Evolutionary conservation across 202 grass and related monocot species (phyloP), one percentile per base, ranked within the genome.

Genomic region (Tripidium arundinaceum): DNA sequence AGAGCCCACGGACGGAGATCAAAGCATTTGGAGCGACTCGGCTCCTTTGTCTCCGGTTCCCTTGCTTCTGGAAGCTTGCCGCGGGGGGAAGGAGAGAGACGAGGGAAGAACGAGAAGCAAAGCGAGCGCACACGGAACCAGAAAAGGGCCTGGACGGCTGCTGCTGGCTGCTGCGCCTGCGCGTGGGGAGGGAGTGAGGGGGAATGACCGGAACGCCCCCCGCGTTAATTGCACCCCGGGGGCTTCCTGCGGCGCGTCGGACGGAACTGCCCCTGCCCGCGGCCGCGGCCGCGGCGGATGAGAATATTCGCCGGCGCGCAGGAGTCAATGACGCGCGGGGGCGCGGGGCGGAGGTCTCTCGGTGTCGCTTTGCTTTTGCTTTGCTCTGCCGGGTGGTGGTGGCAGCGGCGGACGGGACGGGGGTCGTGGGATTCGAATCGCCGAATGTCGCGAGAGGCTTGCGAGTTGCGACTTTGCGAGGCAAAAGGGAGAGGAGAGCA

Each of bases 251-350:
- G 43, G 0, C 0, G 62, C 37, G 19, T 6, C 21, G 62, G 84
- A 86, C 84, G 78, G 62, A 81, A 86, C 70, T 86, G 8, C 62
- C 78, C 84, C 70, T 81, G 62, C 49, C 33, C 6, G 3, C 24
- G 0, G 26, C 41, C 33, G 43, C 62, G 33, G 29, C 40, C n/a
- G 75, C 65, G 21, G 36, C 45, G 49, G 47, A 58, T 2, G 49
- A 27, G 62, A 86, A 80, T 75, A 68, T 80, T 80, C 77, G 83
- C 38, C 77, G 83, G 42, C 40, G 19, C 28, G 33, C 18, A 13
- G 31, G 14, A 7, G 61, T 60, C 65, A 9, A 66, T 34, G 82
- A 71, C 28, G n/a, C 21, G 55, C 5, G 8, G 65, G n/a, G 82
- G 11, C 39, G 1, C 2, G 31, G 4, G 42, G 45, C 72, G 72